Evolutionary conservation across 768 basidiomycete genomes (phyloP), one percentile per base, ranked within the genome.

Genomic region (Chalciporus piperatus): DNA sequence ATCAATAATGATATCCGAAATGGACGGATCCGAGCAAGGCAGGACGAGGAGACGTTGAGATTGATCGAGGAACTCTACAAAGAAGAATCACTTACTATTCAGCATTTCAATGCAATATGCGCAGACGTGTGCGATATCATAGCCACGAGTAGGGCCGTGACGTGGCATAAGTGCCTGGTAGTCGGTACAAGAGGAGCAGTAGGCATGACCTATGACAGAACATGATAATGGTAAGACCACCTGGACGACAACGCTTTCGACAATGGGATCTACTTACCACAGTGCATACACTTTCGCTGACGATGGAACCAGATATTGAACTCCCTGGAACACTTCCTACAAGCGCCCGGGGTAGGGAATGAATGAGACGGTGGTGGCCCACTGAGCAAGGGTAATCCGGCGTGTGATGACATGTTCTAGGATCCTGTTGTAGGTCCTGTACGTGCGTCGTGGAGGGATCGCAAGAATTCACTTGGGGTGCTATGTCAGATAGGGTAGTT

Each of bases 121-220:
- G 60, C 89, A 92, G 30, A 92, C 89, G 23, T 74, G 69, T 55
- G 80, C 77, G 8, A 72, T 61, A 60, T 87, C 85, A 64, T 90
- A 85, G 4, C 89, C 89, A 28, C 73, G 77, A 10, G 67, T 41
- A 10, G 77, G 78, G 8, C 61, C 55, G 22, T 60, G 56, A 8
- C 86, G 76, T n/a, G 89, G 89, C 82, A 89, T 82, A 37, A 92
- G 74, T 1, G 87, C 89, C 61, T 84, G 85, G 65, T 79, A 89
- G 61, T 90, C 89, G 2, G 82, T 74, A 66, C 89, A 92, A 39
- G 77, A 81, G 33, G 81, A 75, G 62, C 89, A 92, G 62, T 88
- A 91, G 6, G 72, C 68, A 65, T 82, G 87, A 28, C 89, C 89
- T 91, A 59, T 17, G 8, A 20, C 1, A 11, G 32, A 35, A 30